These are phyloP conservation scores for Aspergillus glaucus DNA, from an alignment of 2,329 filamentous ascomycete species.

Conservation along the genomic window DNA sequence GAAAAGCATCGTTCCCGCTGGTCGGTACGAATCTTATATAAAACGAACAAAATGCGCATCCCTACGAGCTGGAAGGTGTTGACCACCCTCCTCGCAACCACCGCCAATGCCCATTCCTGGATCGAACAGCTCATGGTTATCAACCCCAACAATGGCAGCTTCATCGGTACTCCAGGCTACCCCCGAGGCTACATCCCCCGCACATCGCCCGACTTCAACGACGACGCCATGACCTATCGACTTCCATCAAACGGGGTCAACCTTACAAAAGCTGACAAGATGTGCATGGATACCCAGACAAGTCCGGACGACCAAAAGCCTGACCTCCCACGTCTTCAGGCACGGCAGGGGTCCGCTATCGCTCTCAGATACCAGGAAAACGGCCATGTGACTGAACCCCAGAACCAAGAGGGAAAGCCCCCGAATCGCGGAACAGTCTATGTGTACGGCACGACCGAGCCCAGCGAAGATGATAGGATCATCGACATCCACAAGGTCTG, in stretches of 20 bases:
- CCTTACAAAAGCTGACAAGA: slow-evolving; percentile 47
- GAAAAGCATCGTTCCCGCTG: slow-evolving; percentile 6
- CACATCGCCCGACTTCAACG: slow-evolving; percentile 49
- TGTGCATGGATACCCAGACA: slow-evolving; percentile 62
- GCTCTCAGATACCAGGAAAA: slow-evolving; percentile 68
- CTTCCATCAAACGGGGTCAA: slow-evolving; percentile 52
- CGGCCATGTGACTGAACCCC: slow-evolving; percentile 62
- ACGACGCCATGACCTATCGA: slow-evolving; percentile 56
- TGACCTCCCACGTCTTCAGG: slow-evolving; percentile 55
- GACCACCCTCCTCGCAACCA: slow-evolving; percentile 21
- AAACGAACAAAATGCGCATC: slow-evolving; percentile 3
- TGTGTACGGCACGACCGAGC: slow-evolving; percentile 63
- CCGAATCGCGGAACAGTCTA: slow-evolving; percentile 64
- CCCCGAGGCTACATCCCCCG: slow-evolving; percentile 64
- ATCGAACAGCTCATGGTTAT: slow-evolving; percentile 70
- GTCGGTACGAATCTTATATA: slow-evolving; percentile 2
- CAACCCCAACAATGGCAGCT: slow-evolving; percentile 61
- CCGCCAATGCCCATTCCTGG: slow-evolving; percentile 65
- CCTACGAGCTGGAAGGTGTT: slow-evolving; percentile 7
- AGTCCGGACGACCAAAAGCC: slow-evolving; percentile 47
- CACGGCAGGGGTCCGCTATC: slow-evolving; percentile 55
- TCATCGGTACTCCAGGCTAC: slow-evolving; percentile 65
- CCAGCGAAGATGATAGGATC: slow-evolving; percentile 54
- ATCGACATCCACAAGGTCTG: slow-evolving; percentile 65
- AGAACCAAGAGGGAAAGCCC: slow-evolving; percentile 54